Base-by-base conservation (phyloP, 352 stramenopile genomes). In the Pythium aristosporum region DNA sequence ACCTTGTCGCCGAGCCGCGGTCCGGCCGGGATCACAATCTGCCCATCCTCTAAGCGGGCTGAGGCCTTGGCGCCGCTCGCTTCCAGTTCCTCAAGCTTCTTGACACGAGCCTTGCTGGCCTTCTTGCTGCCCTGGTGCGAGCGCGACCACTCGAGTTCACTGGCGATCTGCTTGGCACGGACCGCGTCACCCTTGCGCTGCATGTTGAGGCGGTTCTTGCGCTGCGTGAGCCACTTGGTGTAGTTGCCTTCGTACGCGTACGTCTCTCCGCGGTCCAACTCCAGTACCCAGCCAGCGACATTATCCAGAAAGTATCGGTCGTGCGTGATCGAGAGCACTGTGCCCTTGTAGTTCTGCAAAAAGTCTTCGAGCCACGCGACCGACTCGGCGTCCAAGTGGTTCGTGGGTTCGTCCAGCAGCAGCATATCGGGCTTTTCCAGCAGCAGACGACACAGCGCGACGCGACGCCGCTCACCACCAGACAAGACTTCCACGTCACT, bases 281-380 rank as follows among this genome's bases (percentile, higher is more conserved):
- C 96, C 4, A 99, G 74, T 63, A 99, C 98, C 95, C 97, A 99
- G 25, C 94, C 82, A 9, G 94, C 94, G 6, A 99, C 96, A 68
- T 99, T 98, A 68, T 99, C 96, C 28, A 99, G 66, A 70, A 99
- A 99, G 76, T 99, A 99, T 21, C 97, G 85, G 73, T 99, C 97
- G 82, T 99, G 97, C 25, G 97, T 99, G 68, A 99, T 98, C 32
- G 93, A 98, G 21, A 99, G 86, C 57, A 99, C 96, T 0, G 97
- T 99, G 60, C 97, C 95, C 48, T 89, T 88, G 75, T 98, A 99
- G 53, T 91, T 82, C 59, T 93, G 88, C 60, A 99, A 80, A 71
- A 98, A 99, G n/a, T 92, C 73, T 73, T 99, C 96, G 25, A 99
- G 84, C 97, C 97, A 99, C 32, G 80, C 76, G 67, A 99, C 97